Evolutionary conservation across 805 yeast genomes (phyloP).

Genomic region (Kuraishia hungarica): DNA sequence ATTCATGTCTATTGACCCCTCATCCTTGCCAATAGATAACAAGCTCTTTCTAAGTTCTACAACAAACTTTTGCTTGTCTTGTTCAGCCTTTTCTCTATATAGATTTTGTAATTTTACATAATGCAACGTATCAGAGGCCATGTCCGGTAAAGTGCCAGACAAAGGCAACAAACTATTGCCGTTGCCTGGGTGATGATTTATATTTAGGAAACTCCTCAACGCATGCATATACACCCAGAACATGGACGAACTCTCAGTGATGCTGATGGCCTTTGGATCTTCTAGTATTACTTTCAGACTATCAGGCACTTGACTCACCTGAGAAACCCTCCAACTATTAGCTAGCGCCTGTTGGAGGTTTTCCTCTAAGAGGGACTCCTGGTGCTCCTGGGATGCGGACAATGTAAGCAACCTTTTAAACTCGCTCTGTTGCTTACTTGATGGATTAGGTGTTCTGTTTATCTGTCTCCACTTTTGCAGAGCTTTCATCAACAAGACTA

Average conservation of each 20-base stretch:
- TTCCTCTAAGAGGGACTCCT: constrained; percentile 21
- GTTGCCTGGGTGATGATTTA: constrained; percentile 10
- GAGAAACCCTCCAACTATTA: constrained; percentile 33
- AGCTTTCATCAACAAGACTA: constrained; percentile 51
- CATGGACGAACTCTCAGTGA: constrained; percentile 17
- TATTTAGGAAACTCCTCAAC: constrained; percentile 36
- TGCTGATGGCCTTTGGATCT: constrained; percentile 12
- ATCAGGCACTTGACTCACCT: constrained; percentile 21
- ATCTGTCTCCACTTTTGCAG: constrained; percentile 28
- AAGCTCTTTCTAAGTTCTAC: constrained; percentile 22
- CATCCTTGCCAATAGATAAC: constrained; percentile 18
- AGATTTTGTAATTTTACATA: constrained; percentile 52
- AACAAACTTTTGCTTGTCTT: constrained; percentile 36
- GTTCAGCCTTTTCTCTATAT: constrained; percentile 45
- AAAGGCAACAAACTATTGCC: constrained; percentile 47
- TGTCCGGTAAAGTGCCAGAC: constrained; percentile 75
- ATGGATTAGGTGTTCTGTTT: constrained; percentile 12
- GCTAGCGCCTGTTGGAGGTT: constrained; percentile 45
- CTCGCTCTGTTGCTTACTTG: constrained; percentile 17
- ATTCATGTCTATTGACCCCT: constrained; percentile 22
- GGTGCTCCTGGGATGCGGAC: no score
- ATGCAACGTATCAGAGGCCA: constrained; percentile 66
- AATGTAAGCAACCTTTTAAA: constrained; percentile 28
- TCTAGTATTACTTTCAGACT: constrained; percentile 17
- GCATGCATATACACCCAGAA: constrained; percentile 64